Evolutionary conservation across 2,329 filamentous ascomycete genomes (phyloP).

Genomic region (Penicillium corylophilum): DNA sequence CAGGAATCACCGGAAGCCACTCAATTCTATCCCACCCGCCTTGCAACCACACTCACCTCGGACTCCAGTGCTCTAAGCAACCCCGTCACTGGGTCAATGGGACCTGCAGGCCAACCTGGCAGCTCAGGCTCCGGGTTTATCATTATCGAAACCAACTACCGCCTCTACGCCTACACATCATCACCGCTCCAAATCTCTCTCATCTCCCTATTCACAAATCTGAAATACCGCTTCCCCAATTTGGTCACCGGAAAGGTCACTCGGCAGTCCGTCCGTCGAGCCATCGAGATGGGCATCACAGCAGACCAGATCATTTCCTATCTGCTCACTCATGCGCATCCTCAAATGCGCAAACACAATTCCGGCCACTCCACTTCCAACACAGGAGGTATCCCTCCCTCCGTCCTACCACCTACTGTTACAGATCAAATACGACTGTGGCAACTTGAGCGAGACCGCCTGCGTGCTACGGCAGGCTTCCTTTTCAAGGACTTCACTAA

Average conservation of each 20-base stretch:
- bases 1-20: constrained; percentile 47
- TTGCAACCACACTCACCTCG: constrained; percentile 87
- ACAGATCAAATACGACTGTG: constrained; percentile 96
- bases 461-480: constrained; percentile 80
- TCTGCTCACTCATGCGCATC: constrained; percentile 87
- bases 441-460: constrained; percentile 95
- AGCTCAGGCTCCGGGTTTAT: constrained; percentile 66
- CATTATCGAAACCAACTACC: constrained; percentile 97
- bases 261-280: constrained; percentile 80
- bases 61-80: constrained; percentile 71
- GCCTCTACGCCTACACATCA: constrained; percentile 93
- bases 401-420: constrained; percentile 88
- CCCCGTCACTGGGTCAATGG: constrained; percentile 65
- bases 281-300: constrained; percentile 88
- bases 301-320: constrained; percentile 94
- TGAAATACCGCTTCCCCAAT: constrained; percentile 89
- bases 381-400: constrained; percentile 42
- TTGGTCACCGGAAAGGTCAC: constrained; percentile 91
- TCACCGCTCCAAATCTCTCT: constrained; percentile 94
- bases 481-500: constrained; percentile 85
- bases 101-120: constrained; percentile 31
- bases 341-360: constrained; percentile 75
- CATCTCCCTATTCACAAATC: constrained; percentile 81
- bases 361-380: constrained; percentile 41
- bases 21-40: constrained; percentile 81